Conservation (phyloP, 2,329 filamentous ascomycete species). For the Calonectria honghensis region DNA sequence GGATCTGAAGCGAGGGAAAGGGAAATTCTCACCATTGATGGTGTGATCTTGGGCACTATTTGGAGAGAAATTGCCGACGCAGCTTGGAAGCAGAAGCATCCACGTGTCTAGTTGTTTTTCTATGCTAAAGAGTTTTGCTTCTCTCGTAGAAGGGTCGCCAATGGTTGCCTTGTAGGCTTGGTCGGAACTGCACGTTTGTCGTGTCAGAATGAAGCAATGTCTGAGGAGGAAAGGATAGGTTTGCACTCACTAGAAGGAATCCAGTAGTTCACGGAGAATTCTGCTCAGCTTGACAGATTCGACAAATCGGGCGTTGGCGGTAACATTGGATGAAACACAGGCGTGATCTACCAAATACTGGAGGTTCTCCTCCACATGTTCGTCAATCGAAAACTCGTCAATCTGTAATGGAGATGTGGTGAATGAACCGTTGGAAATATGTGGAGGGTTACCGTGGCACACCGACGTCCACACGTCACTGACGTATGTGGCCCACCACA, state of each 20-base stretch:
- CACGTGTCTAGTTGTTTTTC: constrained; percentile 37
- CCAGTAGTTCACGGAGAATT: constrained; percentile 34
- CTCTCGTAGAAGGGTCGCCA: constrained; percentile 17
- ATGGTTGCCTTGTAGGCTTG: constrained; percentile 36
- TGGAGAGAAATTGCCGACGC: constrained; percentile 25
- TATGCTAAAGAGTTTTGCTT: constrained; percentile 29
- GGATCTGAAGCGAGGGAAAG: neutral
- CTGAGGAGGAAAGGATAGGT: neutral
- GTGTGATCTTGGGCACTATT: constrained; percentile 24
- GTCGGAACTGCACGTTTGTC: constrained; percentile 11
- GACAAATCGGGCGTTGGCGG: constrained; percentile 55
- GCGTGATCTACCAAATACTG: constrained; percentile 6
- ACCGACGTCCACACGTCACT: constrained; percentile 62
- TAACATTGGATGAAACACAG: constrained; percentile 47
- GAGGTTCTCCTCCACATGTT: constrained; percentile 48
- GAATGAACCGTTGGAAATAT: constrained; percentile 58
- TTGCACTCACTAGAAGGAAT: constrained; percentile 35
- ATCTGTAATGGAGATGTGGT: constrained; percentile 57
- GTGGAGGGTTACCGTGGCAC: constrained; percentile 62
- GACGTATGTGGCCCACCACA: constrained; percentile 62
- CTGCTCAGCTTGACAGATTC: constrained; percentile 46
- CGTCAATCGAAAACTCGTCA: constrained; percentile 60
- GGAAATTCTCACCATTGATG: constrained; percentile 24
- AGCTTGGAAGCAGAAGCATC: constrained; percentile 34
- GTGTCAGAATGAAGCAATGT: neutral